A percentile compares a stretch with the other conserved stretches of the same genome.
Conservation (phyloP, 2,329 filamentous ascomycete species). For the Microdochium bolleyi region DNA sequence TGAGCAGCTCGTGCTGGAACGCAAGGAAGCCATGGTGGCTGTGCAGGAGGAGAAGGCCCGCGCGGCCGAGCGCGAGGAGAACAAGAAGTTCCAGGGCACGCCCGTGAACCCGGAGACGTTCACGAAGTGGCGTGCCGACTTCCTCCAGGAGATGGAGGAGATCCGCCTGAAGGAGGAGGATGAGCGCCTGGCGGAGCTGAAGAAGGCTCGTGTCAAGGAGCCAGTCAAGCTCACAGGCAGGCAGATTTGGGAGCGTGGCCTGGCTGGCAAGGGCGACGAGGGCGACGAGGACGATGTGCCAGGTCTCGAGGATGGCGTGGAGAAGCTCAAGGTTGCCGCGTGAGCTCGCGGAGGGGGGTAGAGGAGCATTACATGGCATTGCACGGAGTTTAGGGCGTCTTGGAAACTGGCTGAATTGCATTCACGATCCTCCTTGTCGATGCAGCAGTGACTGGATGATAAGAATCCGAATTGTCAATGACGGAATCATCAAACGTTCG, state of each 20-base stretch:
- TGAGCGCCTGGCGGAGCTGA: conserved; percentile 74
- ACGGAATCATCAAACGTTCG: no score
- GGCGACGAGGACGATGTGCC: conserved; percentile 57
- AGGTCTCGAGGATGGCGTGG: conserved; percentile 49
- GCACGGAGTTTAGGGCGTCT: conserved; percentile 4
- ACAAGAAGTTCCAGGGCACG: conserved; percentile 91
- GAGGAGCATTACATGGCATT: conserved; percentile 1
- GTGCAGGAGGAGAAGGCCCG: conserved; percentile 44
- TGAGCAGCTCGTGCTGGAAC: conserved; percentile 73
- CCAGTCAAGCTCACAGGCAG: conserved; percentile 64
- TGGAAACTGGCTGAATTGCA: not conserved
- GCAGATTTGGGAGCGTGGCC: conserved; percentile 71
- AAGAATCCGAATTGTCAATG: no score
- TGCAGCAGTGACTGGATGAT: no score
- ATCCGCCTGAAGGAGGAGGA: conserved; percentile 60
- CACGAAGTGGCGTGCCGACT: conserved; percentile 70
- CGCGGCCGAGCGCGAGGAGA: conserved; percentile 79
- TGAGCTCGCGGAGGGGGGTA: conserved; percentile 11
- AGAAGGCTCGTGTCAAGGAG: conserved; percentile 69
- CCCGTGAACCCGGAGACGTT: conserved; percentile 84
- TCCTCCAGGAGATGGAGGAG: conserved; percentile 75
- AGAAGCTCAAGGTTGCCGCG: conserved; percentile 64
- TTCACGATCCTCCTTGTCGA: no score
- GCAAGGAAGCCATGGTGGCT: conserved; percentile 57
- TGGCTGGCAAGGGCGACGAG: conserved; percentile 59